A percentile compares a stretch with the other conserved stretches of the same genome.
Evolutionary conservation across 2,329 filamentous ascomycete genomes (phyloP).

Genomic region (Aspergillus tamarii): DNA sequence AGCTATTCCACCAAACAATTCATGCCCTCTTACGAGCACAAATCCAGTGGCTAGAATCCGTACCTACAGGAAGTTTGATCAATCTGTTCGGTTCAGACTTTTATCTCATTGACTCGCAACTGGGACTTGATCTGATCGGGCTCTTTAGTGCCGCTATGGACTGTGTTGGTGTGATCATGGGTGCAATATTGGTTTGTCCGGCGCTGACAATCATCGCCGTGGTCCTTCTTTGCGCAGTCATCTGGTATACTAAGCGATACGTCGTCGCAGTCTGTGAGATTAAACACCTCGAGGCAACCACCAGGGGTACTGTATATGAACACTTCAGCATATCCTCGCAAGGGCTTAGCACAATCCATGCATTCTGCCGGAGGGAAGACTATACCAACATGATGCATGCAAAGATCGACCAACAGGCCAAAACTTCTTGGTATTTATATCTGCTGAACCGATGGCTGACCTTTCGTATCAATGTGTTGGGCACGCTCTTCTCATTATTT

Average conservation of each 20-base stretch:
- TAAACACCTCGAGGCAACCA: conserved; percentile 4
- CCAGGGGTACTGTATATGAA: neutral
- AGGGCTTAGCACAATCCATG: conserved; percentile 6
- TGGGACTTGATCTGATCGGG: conserved; percentile 58
- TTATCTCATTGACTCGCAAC: conserved; percentile 67
- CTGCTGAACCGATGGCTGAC: conserved; percentile 10
- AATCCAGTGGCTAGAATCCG: conserved; percentile 75
- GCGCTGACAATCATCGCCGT: neutral
- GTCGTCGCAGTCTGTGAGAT: conserved; percentile 1
- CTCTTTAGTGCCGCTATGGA: conserved; percentile 1
- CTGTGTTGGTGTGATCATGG: conserved; percentile 41
- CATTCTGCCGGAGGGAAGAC: conserved; percentile 3
- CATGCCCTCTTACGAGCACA: conserved; percentile 61
- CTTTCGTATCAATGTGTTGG: conserved; percentile 8
- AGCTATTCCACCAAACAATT: conserved; percentile 8
- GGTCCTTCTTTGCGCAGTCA: neutral
- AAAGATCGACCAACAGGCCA: conserved; percentile 4
- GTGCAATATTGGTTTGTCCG: conserved; percentile 40
- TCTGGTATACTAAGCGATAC: conserved; percentile 2
- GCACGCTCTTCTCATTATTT: conserved; percentile 1
- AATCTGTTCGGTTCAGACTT: conserved; percentile 79
- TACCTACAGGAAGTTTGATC: conserved; percentile 72
- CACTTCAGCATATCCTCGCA: neutral
- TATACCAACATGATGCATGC: neutral
- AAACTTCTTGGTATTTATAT: conserved; percentile 8